Percentiles rank a stretch among this genome's conserved stretches.
These are phyloP conservation scores for Miamiensis avidus DNA, from an alignment of 169 alveolate genomes.

Conservation along the genomic window DNA sequence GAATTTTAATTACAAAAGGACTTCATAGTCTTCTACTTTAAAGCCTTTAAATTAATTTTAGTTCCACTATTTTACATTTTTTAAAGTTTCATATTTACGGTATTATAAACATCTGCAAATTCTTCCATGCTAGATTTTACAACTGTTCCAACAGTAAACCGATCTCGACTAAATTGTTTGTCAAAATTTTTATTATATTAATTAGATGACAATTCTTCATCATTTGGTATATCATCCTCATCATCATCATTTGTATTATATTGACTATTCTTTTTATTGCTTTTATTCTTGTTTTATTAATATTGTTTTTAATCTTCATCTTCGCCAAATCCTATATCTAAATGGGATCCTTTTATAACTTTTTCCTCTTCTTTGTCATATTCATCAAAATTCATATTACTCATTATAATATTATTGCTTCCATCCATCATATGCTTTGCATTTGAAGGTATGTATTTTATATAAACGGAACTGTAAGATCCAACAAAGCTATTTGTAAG, in stretches of 20 bases:
- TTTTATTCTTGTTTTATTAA: no score
- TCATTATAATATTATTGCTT: background rate
- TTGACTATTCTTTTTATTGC: no score
- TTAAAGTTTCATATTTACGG: background rate
- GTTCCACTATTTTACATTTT: background rate
- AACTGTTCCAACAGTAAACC: background rate
- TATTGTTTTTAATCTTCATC: no score
- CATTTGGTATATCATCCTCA: background rate
- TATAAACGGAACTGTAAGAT: background rate
- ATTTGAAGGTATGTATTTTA: background rate
- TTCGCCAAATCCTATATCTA: background rate
- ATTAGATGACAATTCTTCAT: no score
- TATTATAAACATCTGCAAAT: background rate
- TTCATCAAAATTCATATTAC: background rate
- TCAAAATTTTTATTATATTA: no score
- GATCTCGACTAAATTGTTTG: no score
- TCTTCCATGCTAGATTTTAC: background rate
- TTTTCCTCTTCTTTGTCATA: background rate
- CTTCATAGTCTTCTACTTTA: background rate
- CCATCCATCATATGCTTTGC: background rate
- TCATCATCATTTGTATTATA: no score
- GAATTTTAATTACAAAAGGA: no score
- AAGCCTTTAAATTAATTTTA: background rate
- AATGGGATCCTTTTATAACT: background rate
- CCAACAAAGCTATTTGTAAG: background rate